These are phyloP conservation scores for Verticillium longisporum DNA, from an alignment of 2,329 filamentous ascomycete genomes.

Conservation along the genomic window DNA sequence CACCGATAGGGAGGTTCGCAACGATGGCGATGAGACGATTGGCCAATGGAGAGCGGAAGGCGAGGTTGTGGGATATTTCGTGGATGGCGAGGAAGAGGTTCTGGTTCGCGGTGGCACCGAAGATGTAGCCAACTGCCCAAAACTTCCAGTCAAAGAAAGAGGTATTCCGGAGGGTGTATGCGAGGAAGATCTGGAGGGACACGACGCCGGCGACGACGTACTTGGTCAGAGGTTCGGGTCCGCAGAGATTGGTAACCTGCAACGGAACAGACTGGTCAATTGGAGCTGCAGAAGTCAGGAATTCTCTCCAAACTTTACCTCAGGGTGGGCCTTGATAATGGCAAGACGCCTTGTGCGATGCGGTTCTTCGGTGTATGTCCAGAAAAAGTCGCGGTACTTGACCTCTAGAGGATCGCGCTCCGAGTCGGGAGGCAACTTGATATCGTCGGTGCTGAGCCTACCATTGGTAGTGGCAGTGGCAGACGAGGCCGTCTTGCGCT, in stretches of 20 bases:
- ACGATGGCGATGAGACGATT: slow-evolving; percentile 88
- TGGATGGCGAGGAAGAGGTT: slow-evolving; percentile 98
- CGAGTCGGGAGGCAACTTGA: slow-evolving; percentile 12
- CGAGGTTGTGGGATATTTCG: slow-evolving; percentile 97
- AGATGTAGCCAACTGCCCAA: slow-evolving; percentile 79
- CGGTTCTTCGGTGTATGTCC: slow-evolving; percentile 98
- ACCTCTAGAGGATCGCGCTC: slow-evolving; percentile 32
- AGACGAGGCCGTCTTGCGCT: slow-evolving; percentile 12
- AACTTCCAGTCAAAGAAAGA: slow-evolving; percentile 78
- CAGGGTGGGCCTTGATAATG: slow-evolving; percentile 97
- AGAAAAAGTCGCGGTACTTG: slow-evolving; percentile 71
- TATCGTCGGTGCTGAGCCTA: slow-evolving; percentile 12
- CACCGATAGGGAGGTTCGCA: slow-evolving; percentile 90
- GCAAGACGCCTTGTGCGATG: slow-evolving; percentile 84
- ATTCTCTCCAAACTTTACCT: slow-evolving; percentile 47
- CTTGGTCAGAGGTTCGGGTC: slow-evolving; percentile 91
- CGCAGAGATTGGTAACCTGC: slow-evolving; percentile 93
- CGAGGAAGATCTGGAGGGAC: slow-evolving; percentile 69
- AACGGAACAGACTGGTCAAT: neutral
- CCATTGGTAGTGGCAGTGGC: slow-evolving; percentile 17
- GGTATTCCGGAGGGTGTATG: slow-evolving; percentile 69
- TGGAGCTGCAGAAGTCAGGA: neutral
- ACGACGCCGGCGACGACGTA: slow-evolving; percentile 85
- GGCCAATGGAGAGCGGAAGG: slow-evolving; percentile 71
- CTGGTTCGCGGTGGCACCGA: slow-evolving; percentile 95